These are phyloP conservation scores for Rubus parviflorus DNA, from an alignment of 306 rosid genomes.

Conservation along the genomic window DNA sequence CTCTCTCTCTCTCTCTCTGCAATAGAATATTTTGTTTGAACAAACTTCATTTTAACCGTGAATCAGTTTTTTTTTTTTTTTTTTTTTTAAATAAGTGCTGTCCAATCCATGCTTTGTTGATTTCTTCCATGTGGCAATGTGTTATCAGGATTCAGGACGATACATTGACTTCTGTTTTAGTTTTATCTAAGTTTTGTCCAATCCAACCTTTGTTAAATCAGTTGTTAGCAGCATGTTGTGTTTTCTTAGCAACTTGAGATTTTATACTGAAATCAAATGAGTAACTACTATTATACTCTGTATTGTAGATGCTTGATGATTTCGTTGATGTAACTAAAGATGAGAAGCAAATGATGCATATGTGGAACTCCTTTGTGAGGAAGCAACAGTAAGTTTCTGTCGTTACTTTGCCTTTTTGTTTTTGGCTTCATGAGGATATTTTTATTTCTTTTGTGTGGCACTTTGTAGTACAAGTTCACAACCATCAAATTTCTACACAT, in stretches of 20 bases:
- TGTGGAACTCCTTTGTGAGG: slow-evolving; percentile 79
- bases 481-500: background rate
- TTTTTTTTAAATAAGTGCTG: no score
- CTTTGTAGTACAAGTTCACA: background rate
- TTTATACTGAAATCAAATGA: slow-evolving; percentile 8
- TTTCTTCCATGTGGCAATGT: background rate
- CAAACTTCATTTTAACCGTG: background rate
- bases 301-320: slow-evolving; percentile 70
- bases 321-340: slow-evolving; percentile 51
- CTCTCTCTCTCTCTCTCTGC: slow-evolving; percentile 11
- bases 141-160: background rate
- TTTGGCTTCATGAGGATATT: background rate
- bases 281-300: background rate
- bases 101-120: background rate
- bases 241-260: background rate
- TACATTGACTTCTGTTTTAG: background rate
- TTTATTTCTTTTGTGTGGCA: background rate
- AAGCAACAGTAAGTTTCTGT: slow-evolving; percentile 58
- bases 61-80: background rate
- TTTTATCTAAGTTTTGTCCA: background rate
- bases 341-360: slow-evolving; percentile 63
- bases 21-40: slow-evolving; percentile 14
- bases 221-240: background rate
- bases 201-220: background rate
- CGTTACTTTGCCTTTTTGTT: slow-evolving; percentile 12